phyloP scores from a whole-genome alignment of 345 rosid species.

The Noccaea caerulescens region DNA sequence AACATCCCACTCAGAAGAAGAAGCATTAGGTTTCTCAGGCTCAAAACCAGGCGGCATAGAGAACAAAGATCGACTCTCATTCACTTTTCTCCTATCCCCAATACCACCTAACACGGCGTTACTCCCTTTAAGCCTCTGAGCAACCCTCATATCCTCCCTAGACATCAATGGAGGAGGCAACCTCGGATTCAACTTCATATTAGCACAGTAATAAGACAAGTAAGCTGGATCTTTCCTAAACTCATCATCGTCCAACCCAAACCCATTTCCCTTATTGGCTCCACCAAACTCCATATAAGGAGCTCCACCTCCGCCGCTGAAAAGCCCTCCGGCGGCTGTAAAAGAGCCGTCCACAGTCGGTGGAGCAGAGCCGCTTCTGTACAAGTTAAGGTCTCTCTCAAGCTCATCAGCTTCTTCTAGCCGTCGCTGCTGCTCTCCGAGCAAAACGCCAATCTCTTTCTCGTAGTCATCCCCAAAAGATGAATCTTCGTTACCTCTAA shows the following conservation, averaged over 20 bases:
- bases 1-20: conserved; percentile 68
- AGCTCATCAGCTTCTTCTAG: conserved; percentile 56
- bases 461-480: conserved; percentile 79
- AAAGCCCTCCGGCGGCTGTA: conserved; percentile 64
- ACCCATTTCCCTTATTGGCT: conserved; percentile 52
- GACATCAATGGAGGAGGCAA: conserved; percentile 89
- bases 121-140: conserved; percentile 69
- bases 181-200: conserved; percentile 87
- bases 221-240: conserved; percentile 85
- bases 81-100: conserved; percentile 64
- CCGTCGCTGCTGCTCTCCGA: conserved; percentile 56
- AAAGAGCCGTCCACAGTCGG: conserved; percentile 78
- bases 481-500: conserved; percentile 67
- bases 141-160: conserved; percentile 81
- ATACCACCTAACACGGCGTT: conserved; percentile 51
- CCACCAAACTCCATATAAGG: conserved; percentile 56
- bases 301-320: conserved; percentile 48
- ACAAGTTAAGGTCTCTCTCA: conserved; percentile 67
- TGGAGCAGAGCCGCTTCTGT: conserved; percentile 79
- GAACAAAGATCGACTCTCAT: conserved; percentile 54
- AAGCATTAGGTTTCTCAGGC: conserved; percentile 38
- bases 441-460: conserved; percentile 65
- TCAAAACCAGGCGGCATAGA: conserved; percentile 63
- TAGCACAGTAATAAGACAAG: conserved; percentile 66
- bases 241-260: conserved; percentile 59